Base-by-base conservation (phyloP, 1,284 basidiomycete species). In the Ceratobasidium papillatum region DNA sequence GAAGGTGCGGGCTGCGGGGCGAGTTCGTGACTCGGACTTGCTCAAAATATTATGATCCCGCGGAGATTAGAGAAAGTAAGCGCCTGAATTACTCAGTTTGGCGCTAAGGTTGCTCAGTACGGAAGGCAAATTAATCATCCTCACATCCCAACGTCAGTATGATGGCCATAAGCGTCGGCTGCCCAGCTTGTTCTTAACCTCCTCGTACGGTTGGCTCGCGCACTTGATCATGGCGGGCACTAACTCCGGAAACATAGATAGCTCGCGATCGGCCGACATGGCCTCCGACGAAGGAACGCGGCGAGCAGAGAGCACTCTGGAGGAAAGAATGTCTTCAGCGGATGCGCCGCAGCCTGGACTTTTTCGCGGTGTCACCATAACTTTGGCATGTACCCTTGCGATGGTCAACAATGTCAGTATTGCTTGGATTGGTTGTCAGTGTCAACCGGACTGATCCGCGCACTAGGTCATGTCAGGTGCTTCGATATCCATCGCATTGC, bases 401-500 rank as follows among this genome's bases (percentile, higher is more conserved):
- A 71, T 71, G 68, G 68, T 71, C 22, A 71, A 71, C 38, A 71
- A 71, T 61, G 68, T 61, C 19, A 34, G 68, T 61, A 32, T 19
- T 41, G 3, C 17, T n/a, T 56, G 12, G n/a, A 34, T 30, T 22
- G 45, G 27, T 14, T 14, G 12, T 36, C 19, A 19, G 47, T 51
- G 11, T 54, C 51, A 54, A 54, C 51, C 51, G 27, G 51, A 32
- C 51, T 54, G 27, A 54, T 32, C 51, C 51, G 51, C 51, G 25
- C 49, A 43, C 51, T 12, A 68, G 65, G 65, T 68, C 22, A 68
- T 68, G 65, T 54, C 65, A 36, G 65, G 65, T 36, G 65, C 80
- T 3, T 79, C 81, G 0, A 77, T 85, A 19, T 82, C 81, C 36
- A 89, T 93, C 58, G 85, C 90, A 0, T 82, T 94, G 1, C 90